Conservation (phyloP, 1,284 basidiomycete species). For the Sphagnurus paluster region DNA sequence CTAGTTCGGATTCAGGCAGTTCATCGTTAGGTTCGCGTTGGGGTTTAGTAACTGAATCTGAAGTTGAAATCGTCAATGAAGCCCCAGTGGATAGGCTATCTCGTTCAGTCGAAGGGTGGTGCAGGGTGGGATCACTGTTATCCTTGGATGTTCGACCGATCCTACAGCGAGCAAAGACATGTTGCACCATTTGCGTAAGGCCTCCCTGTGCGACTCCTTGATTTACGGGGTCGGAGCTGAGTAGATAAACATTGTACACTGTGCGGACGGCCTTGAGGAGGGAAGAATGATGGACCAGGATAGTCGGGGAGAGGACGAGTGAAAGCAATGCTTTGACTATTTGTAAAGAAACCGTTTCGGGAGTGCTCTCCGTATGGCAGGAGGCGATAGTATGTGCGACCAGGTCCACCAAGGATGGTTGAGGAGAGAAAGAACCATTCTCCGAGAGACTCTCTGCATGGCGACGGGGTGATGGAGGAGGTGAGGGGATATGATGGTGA, state of each 20-base stretch:
- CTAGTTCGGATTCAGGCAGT: constrained; percentile 1
- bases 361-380: constrained; percentile 85
- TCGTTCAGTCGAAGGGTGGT: constrained; percentile 16
- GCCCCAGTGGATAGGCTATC: constrained; percentile 18
- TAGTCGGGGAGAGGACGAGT: constrained; percentile 82
- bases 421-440: constrained; percentile 47
- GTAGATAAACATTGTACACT: constrained; percentile 94
- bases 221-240: constrained; percentile 87
- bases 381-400: constrained; percentile 93
- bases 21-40: constrained; percentile 1
- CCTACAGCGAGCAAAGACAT: constrained; percentile 84
- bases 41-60: constrained; percentile 11
- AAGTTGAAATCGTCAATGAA: constrained; percentile 16
- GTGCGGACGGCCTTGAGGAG: constrained; percentile 93
- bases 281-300: constrained; percentile 90
- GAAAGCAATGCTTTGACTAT: constrained; percentile 93
- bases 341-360: constrained; percentile 89
- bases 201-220: constrained; percentile 97
- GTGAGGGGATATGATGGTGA: constrained; percentile 49
- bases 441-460: constrained; percentile 42
- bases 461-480: constrained; percentile 68
- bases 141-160: constrained; percentile 24
- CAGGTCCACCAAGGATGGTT: constrained; percentile 81
- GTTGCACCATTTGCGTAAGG: constrained; percentile 95
- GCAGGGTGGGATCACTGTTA: constrained; percentile 11